Evolutionary conservation across 2,329 filamentous ascomycete species (phyloP).

Genomic region (Beauveria varroae): DNA sequence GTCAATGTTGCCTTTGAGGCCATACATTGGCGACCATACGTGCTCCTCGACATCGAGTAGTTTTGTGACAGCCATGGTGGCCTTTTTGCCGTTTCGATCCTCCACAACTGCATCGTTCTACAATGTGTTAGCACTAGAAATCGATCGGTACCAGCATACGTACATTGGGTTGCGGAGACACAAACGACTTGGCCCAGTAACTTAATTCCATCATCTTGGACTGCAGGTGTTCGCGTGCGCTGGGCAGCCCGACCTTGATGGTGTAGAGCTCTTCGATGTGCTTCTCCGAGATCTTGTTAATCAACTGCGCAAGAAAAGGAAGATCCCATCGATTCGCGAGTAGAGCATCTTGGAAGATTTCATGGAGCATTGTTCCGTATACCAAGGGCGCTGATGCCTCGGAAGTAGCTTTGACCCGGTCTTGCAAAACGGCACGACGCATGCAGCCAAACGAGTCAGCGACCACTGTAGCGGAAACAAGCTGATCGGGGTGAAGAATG

Average conservation of each 20-base stretch:
- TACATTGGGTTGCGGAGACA: constrained; percentile 63
- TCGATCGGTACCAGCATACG: constrained; percentile 14
- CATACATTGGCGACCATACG: constrained; percentile 96
- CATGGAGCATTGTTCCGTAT: constrained; percentile 89
- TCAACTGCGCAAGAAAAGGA: constrained; percentile 56
- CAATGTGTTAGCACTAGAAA: constrained; percentile 21
- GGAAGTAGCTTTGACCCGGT: constrained; percentile 85
- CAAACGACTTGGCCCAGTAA: constrained; percentile 76
- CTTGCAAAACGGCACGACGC: constrained; percentile 85
- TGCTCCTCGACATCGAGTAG: constrained; percentile 95
- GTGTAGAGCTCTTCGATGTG: constrained; percentile 87
- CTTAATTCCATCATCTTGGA: constrained; percentile 78
- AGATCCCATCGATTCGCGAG: constrained; percentile 75
- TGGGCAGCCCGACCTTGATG: constrained; percentile 65
- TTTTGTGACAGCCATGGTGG: constrained; percentile 82
- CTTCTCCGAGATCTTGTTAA: constrained; percentile 61
- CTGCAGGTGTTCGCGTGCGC: constrained; percentile 71
- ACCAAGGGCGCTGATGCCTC: constrained; percentile 74
- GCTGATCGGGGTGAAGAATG: constrained; percentile 88
- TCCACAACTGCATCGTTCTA: constrained; percentile 65
- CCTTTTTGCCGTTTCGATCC: constrained; percentile 68
- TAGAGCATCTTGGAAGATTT: constrained; percentile 88
- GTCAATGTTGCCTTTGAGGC: constrained; percentile 95
- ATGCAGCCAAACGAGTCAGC: constrained; percentile 94
- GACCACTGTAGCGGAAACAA: constrained; percentile 90